Evolutionary conservation across 2,329 filamentous ascomycete species (phyloP), one percentile per base, ranked within the genome.

Genomic region (Fusarium praegraminearum): DNA sequence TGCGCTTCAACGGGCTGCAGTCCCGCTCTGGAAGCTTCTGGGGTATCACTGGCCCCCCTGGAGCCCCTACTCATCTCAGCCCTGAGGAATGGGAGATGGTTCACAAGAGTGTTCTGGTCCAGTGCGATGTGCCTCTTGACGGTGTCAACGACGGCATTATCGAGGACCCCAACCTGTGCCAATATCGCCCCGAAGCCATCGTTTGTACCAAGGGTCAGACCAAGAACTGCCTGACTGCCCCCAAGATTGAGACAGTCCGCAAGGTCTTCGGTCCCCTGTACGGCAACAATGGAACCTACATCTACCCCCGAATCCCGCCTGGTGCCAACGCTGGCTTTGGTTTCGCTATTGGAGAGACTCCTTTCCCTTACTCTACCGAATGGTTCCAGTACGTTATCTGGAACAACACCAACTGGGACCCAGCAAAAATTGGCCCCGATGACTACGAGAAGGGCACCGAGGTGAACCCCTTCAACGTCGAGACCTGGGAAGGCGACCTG

Each of bases 71-170:
- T 1, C 78, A 20, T 50, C 72, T 10, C 64, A 83, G 43, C 9
- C 24, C 58, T 0, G 52, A 46, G 0, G 43, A 70, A n/a, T 87
- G 86, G 78, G 64, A 78, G 0, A 70, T 80, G 5, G 81, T 89
- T 5, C 80, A 74, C 1, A 50, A 77, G 7, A 82, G 84, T 59
- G 79, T 86, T 4, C 56, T 83, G 13, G 76, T 73, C 24, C 85
- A 88, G 70, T 88, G 86, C 58, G 86, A 88, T 69, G 74, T 60
- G 43, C 55, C 62, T 2, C 75, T 82, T 28, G 86, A 87, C 62
- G 85, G 86, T 3, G 76, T 85, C 3, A 68, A 75, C 1, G 86
- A 88, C 61, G 81, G 80, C 8, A 84, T 87, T 58, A 78, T 88
- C 47, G 83, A 82, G 54, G 77, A 82, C 28, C 83, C 85, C 0